Evolutionary conservation across 306 rosid species (phyloP).

Genomic region (Vicia sativa): DNA sequence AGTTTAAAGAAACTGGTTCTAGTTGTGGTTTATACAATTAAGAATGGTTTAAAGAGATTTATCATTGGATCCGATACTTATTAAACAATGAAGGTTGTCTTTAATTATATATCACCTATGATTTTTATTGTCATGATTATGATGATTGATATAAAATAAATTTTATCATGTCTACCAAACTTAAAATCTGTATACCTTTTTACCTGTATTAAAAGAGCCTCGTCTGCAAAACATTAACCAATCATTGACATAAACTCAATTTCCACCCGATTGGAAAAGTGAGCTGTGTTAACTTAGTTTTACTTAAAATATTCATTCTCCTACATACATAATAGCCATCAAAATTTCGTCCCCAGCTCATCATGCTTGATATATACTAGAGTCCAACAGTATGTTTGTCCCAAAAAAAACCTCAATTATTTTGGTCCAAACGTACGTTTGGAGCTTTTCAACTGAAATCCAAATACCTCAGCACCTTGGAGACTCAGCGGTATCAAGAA

Average conservation of each 20-base stretch:
- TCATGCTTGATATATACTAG: neutral
- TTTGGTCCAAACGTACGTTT: neutral
- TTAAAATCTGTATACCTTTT: neutral
- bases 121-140: no score
- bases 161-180: neutral
- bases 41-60: no score
- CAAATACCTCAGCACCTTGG: slow-evolving; percentile 1
- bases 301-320: slow-evolving; percentile 10
- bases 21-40: no score
- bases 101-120: no score
- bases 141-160: no score
- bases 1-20: no score
- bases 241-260: slow-evolving; percentile 38
- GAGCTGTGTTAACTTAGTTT: slow-evolving; percentile 30
- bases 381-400: neutral
- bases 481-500: slow-evolving; percentile 48
- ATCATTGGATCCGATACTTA: no score
- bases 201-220: neutral
- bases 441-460: neutral
- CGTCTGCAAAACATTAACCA: slow-evolving; percentile 25
- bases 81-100: no score
- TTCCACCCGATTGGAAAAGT: slow-evolving; percentile 31
- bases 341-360: slow-evolving; percentile 47
- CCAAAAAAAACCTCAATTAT: neutral
- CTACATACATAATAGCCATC: slow-evolving; percentile 60